Base-by-base conservation (phyloP, 208 protist species). In the Trypanosoma cruzi region DNA sequence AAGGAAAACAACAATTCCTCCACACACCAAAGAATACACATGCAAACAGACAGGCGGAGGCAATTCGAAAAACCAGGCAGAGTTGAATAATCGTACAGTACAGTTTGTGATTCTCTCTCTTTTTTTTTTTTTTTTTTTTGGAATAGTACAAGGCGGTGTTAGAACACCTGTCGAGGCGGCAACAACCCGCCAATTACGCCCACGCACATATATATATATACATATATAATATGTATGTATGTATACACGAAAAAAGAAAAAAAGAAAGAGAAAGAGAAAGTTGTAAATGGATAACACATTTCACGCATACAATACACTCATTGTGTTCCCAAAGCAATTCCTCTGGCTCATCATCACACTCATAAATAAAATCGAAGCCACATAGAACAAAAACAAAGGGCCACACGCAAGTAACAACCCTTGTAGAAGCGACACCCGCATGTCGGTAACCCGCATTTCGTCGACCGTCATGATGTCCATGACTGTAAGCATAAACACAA, bases 401-500 rank as follows among this genome's bases (percentile, higher is more conserved):
- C 74, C 68, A 26, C 49, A 49, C 13, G 28, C 67, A 22, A 75
- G 31, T n/a, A 71, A 52, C 7, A 73, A 20, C 7, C 52, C 74
- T 11, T 80, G 68, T 18, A 80, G 55, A 1, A 80, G 24, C 14
- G 68, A 57, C 20, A 80, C 63, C 16, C 26, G 66, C 32, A 65
- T 29, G 8, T 26, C 34, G 6, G 26, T 26, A 26, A 48, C 20
- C 4, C 57, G 48, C 54, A 62, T 60, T 16, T 71, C 68, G 57
- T 73, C 40, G 29, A 67, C 29, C 13, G 57, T 55, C 54, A 66
- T 36, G 31, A 65, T 64, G 36, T 80, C 74, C 20, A 80, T 29
- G 26, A 75, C 49, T 8, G 55, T 34, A 20, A 80, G 56, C 42
- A 64, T 16, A 31, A 80, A 16, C 28, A 80, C 68, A 49, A 80